Evolutionary conservation across 768 basidiomycete species (phyloP).

Genomic region (Hebeloma cylindrosporum): DNA sequence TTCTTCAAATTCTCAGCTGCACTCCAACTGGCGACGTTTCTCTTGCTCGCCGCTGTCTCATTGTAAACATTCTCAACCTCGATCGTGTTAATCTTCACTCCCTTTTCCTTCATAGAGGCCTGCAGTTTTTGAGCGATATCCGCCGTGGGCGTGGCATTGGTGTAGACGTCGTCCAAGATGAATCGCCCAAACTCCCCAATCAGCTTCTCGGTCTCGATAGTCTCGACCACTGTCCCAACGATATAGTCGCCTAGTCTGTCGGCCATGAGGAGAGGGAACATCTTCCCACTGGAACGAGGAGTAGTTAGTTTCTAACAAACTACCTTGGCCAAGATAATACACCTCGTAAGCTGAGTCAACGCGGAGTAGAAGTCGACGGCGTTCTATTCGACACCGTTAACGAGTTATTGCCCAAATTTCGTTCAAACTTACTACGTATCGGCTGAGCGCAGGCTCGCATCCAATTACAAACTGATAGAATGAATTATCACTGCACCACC

Average conservation of each 20-base stretch:
- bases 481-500: background rate
- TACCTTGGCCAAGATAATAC: background rate
- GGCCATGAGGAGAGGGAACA: slow-evolving; percentile 30
- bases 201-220: slow-evolving; percentile 29
- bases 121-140: slow-evolving; percentile 24
- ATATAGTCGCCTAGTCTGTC: slow-evolving; percentile 31
- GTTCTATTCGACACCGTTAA: slow-evolving; percentile 10
- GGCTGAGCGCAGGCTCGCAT: slow-evolving; percentile 45
- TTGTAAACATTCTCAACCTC: slow-evolving; percentile 26
- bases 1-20: slow-evolving; percentile 12
- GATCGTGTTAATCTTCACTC: slow-evolving; percentile 26
- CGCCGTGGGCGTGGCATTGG: slow-evolving; percentile 21
- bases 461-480: slow-evolving; percentile 51
- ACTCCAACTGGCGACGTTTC: slow-evolving; percentile 21
- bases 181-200: slow-evolving; percentile 27
- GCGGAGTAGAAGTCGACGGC: slow-evolving; percentile 33
- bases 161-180: slow-evolving; percentile 29
- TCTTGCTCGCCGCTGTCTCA: slow-evolving; percentile 11
- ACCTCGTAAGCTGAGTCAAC: slow-evolving; percentile 26
- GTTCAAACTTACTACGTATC: slow-evolving; percentile 8
- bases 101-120: slow-evolving; percentile 18
- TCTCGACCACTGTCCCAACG: slow-evolving; percentile 30
- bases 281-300: slow-evolving; percentile 20
- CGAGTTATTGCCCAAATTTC: background rate
- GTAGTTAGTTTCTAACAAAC: background rate